phyloP scores from a whole-genome alignment of 2,329 filamentous ascomycete genomes.

The Penicillium occitanis region DNA sequence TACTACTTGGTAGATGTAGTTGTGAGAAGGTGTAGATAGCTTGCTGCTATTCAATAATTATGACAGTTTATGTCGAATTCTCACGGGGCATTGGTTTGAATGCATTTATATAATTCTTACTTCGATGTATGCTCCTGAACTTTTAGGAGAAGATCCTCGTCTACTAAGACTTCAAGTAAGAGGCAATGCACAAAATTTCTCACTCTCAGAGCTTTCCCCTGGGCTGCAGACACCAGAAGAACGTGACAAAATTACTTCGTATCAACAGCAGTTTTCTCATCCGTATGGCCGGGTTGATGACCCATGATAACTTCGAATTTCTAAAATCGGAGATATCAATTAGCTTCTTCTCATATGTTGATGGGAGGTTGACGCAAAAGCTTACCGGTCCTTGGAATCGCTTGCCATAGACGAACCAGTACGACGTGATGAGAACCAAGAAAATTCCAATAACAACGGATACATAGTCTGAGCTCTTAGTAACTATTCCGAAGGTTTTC shows the following conservation, averaged over 20 bases:
- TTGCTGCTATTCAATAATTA: not conserved
- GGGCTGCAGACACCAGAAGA: not conserved
- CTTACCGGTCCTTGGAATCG: not conserved
- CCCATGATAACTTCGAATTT: not conserved
- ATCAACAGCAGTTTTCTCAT: not conserved
- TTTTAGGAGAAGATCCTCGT: not conserved
- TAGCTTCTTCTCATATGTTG: not conserved
- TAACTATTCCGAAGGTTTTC: not conserved
- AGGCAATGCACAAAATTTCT: not conserved
- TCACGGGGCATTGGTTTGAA: not conserved
- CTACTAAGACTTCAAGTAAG: not conserved
- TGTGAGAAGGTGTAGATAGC: not conserved
- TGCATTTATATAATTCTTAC: not conserved
- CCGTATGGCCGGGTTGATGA: not conserved
- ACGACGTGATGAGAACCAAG: not conserved
- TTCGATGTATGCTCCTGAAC: not conserved
- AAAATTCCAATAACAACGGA: not conserved
- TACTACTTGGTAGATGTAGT: not conserved
- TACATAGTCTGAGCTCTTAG: not conserved
- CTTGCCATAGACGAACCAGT: not conserved
- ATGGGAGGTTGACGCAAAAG: not conserved
- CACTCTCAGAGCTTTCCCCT: too few species aligned
- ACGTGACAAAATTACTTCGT: not conserved
- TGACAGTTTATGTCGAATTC: not conserved
- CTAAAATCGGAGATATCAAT: not conserved